Evolutionary conservation across 306 rosid species (phyloP).

Genomic region (Cicer arietinum): DNA sequence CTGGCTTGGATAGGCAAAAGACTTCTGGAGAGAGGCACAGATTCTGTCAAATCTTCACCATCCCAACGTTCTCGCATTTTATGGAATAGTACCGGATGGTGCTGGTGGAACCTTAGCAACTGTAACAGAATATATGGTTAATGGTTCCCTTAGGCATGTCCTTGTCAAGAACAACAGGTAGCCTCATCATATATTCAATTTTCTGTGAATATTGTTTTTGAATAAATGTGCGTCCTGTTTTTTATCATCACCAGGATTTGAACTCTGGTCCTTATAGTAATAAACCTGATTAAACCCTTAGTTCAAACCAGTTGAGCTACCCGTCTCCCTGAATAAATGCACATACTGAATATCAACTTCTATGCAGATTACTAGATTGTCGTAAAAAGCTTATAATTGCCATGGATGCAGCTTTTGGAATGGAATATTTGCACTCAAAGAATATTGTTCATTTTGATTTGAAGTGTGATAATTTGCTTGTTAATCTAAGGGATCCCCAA

Average conservation of each 20-base stretch:
- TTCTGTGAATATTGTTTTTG: conserved; percentile 28
- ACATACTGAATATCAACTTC: conserved; percentile 38
- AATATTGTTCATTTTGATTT: conserved; percentile 94
- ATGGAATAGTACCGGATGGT: conserved; percentile 94
- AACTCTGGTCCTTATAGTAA: too few species aligned
- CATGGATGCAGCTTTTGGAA: conserved; percentile 97
- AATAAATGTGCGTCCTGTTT: neutral
- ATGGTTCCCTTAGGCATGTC: conserved; percentile 89
- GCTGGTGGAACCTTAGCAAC: conserved; percentile 86
- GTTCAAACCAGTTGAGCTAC: too few species aligned
- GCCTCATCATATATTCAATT: conserved; percentile 20
- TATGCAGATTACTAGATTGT: conserved; percentile 80
- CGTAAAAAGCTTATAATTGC: conserved; percentile 83
- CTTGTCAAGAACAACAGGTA: conserved; percentile 81
- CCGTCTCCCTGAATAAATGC: neutral
- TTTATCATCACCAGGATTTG: too few species aligned
- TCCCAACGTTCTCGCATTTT: conserved; percentile 92
- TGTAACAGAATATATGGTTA: conserved; percentile 90
- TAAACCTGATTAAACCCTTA: too few species aligned
- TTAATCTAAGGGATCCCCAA: conserved; percentile 87
- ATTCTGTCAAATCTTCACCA: conserved; percentile 95
- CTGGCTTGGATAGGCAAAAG: conserved; percentile 69
- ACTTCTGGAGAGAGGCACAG: conserved; percentile 97
- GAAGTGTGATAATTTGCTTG: conserved; percentile 93
- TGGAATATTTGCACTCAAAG: conserved; percentile 96